Evolutionary conservation across 306 rosid species (phyloP).

Genomic region (Hippophae rhamnoides): DNA sequence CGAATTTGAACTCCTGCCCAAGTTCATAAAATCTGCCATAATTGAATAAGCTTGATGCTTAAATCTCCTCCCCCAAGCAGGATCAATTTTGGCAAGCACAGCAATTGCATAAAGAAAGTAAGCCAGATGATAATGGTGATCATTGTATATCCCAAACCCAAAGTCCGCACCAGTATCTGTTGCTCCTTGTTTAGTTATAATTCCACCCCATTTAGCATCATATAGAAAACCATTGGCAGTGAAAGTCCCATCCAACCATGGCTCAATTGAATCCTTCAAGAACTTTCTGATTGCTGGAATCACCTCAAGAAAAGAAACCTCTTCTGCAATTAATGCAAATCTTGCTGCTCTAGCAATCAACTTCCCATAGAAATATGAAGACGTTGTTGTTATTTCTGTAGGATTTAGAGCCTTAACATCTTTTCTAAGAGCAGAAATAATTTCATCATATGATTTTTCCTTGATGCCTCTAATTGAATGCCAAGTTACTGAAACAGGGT

Average conservation of each 20-base stretch:
- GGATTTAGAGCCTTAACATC: conserved; percentile 51
- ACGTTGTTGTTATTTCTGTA: conserved; percentile 18
- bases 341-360: conserved; percentile 80
- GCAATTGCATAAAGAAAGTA: conserved; percentile 75
- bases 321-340: conserved; percentile 83
- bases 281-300: conserved; percentile 43
- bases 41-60: conserved; percentile 59
- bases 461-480: conserved; percentile 54
- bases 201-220: conserved; percentile 79
- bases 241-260: conserved; percentile 79
- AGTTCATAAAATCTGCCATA: conserved; percentile 56
- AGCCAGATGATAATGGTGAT: conserved; percentile 75
- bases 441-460: conserved; percentile 32
- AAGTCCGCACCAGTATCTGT: conserved; percentile 51
- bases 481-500: conserved; percentile 65
- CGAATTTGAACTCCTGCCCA: conserved; percentile 25
- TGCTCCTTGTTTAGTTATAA: conserved; percentile 57
- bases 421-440: conserved; percentile 38
- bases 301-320: conserved; percentile 39
- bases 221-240: conserved; percentile 62
- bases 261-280: conserved; percentile 59
- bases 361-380: conserved; percentile 65
- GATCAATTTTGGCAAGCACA: conserved; percentile 67
- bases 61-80: conserved; percentile 66
- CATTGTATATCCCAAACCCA: conserved; percentile 75